Conservation (phyloP, 176 grass and related monocot species). For the Saccharum officinarum region DNA sequence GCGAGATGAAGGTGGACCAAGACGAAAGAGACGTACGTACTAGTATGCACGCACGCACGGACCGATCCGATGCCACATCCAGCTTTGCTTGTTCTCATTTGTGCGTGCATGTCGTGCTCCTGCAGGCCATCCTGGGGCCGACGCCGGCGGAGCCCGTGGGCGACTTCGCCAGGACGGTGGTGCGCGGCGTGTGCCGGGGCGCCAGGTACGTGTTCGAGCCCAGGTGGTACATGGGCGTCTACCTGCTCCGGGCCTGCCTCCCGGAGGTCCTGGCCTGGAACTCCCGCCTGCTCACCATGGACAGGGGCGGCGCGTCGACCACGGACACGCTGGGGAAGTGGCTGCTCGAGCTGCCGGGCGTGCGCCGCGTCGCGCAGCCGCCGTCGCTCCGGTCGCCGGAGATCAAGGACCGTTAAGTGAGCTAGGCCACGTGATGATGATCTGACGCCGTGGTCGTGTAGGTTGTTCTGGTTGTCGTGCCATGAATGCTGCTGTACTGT, state of each 20-base stretch:
- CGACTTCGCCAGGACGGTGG: slow-evolving; percentile 34
- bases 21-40: slow-evolving; percentile 51
- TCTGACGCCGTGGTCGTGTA: not conserved
- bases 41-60: not conserved
- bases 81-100: not conserved
- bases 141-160: slow-evolving; percentile 30
- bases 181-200: slow-evolving; percentile 48
- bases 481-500: not conserved
- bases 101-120: not conserved
- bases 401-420: slow-evolving; percentile 37
- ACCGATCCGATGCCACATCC: too few relatives aligned
- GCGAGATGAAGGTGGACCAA: slow-evolving; percentile 55
- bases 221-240: slow-evolving; percentile 51
- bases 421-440: not conserved
- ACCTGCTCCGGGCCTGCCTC: slow-evolving; percentile 47
- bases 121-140: slow-evolving; percentile 49
- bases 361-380: slow-evolving; percentile 37
- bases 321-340: slow-evolving; percentile 49
- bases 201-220: slow-evolving; percentile 57
- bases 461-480: not conserved
- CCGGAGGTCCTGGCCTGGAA: slow-evolving; percentile 49
- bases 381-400: slow-evolving; percentile 43
- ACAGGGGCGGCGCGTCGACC: not conserved
- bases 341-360: slow-evolving; percentile 36
- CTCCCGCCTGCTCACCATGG: slow-evolving; percentile 45